These are phyloP conservation scores for Tricharina praecox DNA, from an alignment of 495 filamentous ascomycete species.

Conservation along the genomic window DNA sequence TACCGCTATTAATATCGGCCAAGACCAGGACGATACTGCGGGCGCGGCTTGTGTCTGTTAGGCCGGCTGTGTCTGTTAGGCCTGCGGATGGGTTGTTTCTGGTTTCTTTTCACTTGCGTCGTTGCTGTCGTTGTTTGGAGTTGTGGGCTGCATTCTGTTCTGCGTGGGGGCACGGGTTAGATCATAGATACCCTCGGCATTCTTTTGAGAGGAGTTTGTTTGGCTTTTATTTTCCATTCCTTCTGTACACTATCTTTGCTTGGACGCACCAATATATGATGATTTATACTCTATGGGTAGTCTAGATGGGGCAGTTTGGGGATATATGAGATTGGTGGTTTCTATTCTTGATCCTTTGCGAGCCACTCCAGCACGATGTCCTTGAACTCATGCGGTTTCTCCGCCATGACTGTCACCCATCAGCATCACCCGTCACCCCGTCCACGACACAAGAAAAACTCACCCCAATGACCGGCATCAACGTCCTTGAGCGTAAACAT, in stretches of 20 bases:
- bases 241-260: neutral
- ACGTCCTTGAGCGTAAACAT: constrained; percentile 62
- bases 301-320: neutral
- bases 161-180: neutral
- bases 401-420: constrained; percentile 50
- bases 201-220: neutral
- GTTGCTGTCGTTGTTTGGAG: too few relatives aligned
- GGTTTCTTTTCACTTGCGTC: too few relatives aligned
- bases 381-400: constrained; percentile 76
- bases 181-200: neutral
- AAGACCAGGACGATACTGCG: constrained; percentile 5
- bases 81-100: too few relatives aligned
- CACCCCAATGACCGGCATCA: constrained; percentile 71
- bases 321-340: neutral
- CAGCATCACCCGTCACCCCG: neutral
- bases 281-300: neutral
- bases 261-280: too few relatives aligned
- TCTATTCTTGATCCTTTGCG: neutral
- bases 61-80: too few relatives aligned
- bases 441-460: constrained; percentile 5
- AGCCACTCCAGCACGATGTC: constrained; percentile 38
- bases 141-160: neutral
- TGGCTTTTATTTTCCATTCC: too few relatives aligned
- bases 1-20: constrained; percentile 11
- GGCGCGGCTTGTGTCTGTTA: constrained; percentile 26